A percentile compares a stretch with the other conserved stretches of the same genome.
phyloP scores from a whole-genome alignment of 208 protist species.

The Trypanosoma platydactyli region DNA sequence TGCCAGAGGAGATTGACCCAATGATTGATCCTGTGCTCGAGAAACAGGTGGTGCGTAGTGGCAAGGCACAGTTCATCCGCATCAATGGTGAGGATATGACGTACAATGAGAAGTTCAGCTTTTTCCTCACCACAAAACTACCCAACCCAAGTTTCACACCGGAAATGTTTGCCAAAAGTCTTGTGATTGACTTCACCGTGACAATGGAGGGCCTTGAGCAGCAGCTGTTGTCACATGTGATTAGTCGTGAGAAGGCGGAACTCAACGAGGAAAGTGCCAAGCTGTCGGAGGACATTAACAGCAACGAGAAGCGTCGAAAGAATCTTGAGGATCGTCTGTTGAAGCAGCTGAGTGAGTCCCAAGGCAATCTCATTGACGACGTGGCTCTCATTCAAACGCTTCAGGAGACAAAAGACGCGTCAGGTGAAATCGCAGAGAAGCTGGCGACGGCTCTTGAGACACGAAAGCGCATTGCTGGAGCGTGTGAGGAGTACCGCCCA shows the following conservation, averaged over 20 bases:
- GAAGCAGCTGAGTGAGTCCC: slow-evolving; percentile 93
- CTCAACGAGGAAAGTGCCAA: slow-evolving; percentile 96
- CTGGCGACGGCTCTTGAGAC: slow-evolving; percentile 94
- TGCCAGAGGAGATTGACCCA: slow-evolving; percentile 97
- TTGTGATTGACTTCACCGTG: slow-evolving; percentile 99
- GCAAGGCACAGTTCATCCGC: slow-evolving; percentile 86
- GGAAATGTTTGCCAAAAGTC: slow-evolving; percentile 97
- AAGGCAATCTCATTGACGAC: slow-evolving; percentile 93
- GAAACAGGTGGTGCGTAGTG: slow-evolving; percentile 91
- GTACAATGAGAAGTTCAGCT: slow-evolving; percentile 92
- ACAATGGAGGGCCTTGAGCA: slow-evolving; percentile 98
- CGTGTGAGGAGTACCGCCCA: slow-evolving; percentile 97
- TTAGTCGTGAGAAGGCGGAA: slow-evolving; percentile 96
- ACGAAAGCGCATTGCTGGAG: slow-evolving; percentile 95
- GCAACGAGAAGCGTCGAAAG: slow-evolving; percentile 94
- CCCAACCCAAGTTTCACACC: slow-evolving; percentile 98
- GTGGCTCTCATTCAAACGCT: slow-evolving; percentile 96
- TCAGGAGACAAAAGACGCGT: slow-evolving; percentile 96
- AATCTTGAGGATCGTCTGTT: slow-evolving; percentile 95
- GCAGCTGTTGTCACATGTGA: slow-evolving; percentile 96
- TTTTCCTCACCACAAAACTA: slow-evolving; percentile 98
- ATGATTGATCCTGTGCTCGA: slow-evolving; percentile 98
- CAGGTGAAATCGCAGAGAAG: slow-evolving; percentile 96
- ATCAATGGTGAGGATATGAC: slow-evolving; percentile 93
- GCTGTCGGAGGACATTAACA: slow-evolving; percentile 96